Conservation (phyloP, 2,329 filamentous ascomycete genomes). For the Ascosphaera apis region DNA sequence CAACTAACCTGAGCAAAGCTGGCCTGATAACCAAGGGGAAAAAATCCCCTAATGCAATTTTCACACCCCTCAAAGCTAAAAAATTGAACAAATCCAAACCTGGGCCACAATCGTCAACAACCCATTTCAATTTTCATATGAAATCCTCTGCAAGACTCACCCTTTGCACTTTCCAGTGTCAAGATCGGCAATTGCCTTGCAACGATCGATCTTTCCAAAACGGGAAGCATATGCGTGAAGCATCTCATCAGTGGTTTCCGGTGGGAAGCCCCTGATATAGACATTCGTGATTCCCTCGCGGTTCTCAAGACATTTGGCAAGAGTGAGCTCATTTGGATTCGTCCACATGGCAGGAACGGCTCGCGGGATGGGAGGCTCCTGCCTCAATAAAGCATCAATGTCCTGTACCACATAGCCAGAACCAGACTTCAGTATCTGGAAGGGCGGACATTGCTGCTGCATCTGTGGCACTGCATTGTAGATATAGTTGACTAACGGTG, state of each 20-base stretch:
- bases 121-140: constrained; percentile 3
- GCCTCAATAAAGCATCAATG: constrained; percentile 42
- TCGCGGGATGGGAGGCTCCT: constrained; percentile 62
- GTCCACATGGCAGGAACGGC: constrained; percentile 73
- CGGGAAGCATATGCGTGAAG: constrained; percentile 60
- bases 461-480: constrained; percentile 44
- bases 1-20: constrained; percentile 67
- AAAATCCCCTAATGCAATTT: constrained; percentile 88
- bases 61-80: constrained; percentile 70
- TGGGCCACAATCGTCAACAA: constrained; percentile 20
- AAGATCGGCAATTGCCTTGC: constrained; percentile 95
- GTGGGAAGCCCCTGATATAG: constrained; percentile 89
- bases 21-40: constrained; percentile 85
- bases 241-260: constrained; percentile 83
- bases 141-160: constrained; percentile 32
- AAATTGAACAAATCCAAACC: constrained; percentile 96
- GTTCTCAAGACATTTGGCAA: constrained; percentile 88
- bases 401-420: constrained; percentile 24
- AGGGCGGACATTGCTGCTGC: constrained; percentile 14
- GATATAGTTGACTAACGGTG: constrained; percentile 20
- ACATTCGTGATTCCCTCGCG: constrained; percentile 91
- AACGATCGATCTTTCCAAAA: constrained; percentile 86
- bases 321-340: constrained; percentile 65
- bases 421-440: constrained; percentile 24
- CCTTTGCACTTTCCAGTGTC: constrained; percentile 89